phyloP scores from a whole-genome alignment of 2,329 filamentous ascomycete species.

The Dothistroma pini region DNA sequence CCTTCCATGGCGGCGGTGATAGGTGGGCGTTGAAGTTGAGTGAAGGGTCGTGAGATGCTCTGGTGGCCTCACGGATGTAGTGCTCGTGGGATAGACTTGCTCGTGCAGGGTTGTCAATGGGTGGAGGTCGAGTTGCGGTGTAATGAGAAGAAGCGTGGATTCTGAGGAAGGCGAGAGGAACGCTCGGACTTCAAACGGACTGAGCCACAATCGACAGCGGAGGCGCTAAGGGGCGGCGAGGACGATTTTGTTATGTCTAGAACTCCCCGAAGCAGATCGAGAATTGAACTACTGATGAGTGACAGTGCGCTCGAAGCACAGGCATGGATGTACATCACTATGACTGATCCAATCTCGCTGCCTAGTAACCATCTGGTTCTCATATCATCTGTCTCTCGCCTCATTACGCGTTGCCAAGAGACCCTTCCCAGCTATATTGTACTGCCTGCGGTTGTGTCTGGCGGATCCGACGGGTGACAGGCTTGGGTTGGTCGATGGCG shows the following conservation, averaged over 20 bases:
- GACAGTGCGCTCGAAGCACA: too few species aligned
- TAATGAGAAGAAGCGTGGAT: background rate
- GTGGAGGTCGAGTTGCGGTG: constrained; percentile 1
- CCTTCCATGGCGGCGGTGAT: constrained; percentile 33
- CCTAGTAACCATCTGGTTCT: background rate
- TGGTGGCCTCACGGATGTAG: constrained; percentile 8
- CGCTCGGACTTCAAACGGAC: background rate
- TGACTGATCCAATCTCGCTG: background rate
- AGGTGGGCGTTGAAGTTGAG: constrained; percentile 7
- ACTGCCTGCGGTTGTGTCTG: background rate
- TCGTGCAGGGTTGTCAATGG: constrained; percentile 3
- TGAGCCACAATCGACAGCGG: too few species aligned
- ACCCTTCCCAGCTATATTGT: background rate
- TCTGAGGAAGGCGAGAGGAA: background rate
- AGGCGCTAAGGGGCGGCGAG: too few species aligned
- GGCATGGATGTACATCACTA: background rate
- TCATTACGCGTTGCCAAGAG: background rate
- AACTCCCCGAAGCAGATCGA: too few species aligned
- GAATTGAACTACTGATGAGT: too few species aligned
- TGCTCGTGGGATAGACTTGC: background rate
- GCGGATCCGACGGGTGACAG: too few species aligned
- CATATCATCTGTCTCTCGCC: background rate
- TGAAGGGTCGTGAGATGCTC: constrained; percentile 8
- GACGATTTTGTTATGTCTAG: too few species aligned
- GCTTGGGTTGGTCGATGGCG: background rate